phyloP scores from a whole-genome alignment of 2,329 filamentous ascomycete species.

The Orbilia oligospora region DNA sequence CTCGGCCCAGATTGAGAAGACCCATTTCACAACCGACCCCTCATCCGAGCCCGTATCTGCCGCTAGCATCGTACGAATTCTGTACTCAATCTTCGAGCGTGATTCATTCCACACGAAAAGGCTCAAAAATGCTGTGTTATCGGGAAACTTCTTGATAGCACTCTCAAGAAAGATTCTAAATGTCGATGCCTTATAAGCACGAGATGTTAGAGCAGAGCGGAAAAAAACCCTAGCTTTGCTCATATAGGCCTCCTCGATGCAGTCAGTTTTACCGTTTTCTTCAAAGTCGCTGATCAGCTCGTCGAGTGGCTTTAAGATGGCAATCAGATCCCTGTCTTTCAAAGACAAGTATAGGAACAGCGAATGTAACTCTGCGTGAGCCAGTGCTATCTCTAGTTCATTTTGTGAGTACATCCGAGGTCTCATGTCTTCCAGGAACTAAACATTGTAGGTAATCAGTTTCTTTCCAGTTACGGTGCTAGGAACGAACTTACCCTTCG shows the following conservation, averaged over 20 bases:
- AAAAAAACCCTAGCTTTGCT: slow-evolving; percentile 77
- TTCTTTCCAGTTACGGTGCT: slow-evolving; percentile 64
- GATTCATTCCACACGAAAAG: slow-evolving; percentile 82
- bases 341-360: slow-evolving; percentile 60
- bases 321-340: slow-evolving; percentile 28
- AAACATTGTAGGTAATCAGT: slow-evolving; percentile 70
- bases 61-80: slow-evolving; percentile 76
- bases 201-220: slow-evolving; percentile 73
- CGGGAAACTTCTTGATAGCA: slow-evolving; percentile 77
- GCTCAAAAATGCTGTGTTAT: slow-evolving; percentile 81
- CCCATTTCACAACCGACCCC: slow-evolving; percentile 69
- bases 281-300: slow-evolving; percentile 69
- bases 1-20: slow-evolving; percentile 73
- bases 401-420: slow-evolving; percentile 64
- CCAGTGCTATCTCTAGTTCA: slow-evolving; percentile 61
- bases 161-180: slow-evolving; percentile 75
- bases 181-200: slow-evolving; percentile 77
- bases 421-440: slow-evolving; percentile 60
- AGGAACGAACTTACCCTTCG: slow-evolving; percentile 66
- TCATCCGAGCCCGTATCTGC: slow-evolving; percentile 67
- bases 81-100: slow-evolving; percentile 80
- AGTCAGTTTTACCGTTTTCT: slow-evolving; percentile 66
- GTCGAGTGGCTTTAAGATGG: slow-evolving; percentile 66
- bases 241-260: slow-evolving; percentile 79
- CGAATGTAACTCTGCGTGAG: slow-evolving; percentile 59